Base-by-base conservation (phyloP, 2,329 filamentous ascomycete species). In the Rasamsonia emersonii region DNA sequence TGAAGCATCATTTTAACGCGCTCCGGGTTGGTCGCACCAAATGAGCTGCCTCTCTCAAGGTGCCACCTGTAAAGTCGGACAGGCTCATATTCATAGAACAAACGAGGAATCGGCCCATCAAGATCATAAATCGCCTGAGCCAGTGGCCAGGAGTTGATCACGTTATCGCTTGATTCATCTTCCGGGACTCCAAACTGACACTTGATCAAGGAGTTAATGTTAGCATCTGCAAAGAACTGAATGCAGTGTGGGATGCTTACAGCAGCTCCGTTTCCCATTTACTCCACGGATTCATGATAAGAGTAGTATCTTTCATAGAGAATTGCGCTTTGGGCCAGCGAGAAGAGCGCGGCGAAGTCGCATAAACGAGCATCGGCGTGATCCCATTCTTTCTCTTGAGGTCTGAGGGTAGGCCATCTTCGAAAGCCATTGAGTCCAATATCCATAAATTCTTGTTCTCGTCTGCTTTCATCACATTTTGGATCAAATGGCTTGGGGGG, bases 191-290 rank as follows among this genome's bases (percentile, higher is more conserved):
- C 8, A n/a, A n/a, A 23, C 8, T 8, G 20, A 23, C 8, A 8
- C n/a, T 23, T 23, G n/a, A 8, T 7, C 20, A 8, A 23, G 20
- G 8, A 23, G 20, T n/a, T n/a, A 23, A 23, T 7, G 20, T 23
- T 23, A 23, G 20, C n/a, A 8, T n/a, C n/a, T 8, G 8, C n/a
- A 8, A 23, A 23, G 20, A 23, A 8, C 20, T 23, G n/a, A 23
- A n/a, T n/a, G 8, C 8, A 8, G 20, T n/a, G 8, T n/a, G 20
- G 20, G 20, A 23, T 8, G 8, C 20, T 23, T 23, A 23, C 20
- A 23, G 20, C n/a, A 23, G 20, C 20, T 23, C 20, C 20, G 20
- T n/a, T 23, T 23, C 20, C 20, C 20, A 23, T 23, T 23, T 23
- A 23, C 20, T 23, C 20, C 20, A 23, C 8, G 20, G 20, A n/a